Base-by-base conservation (phyloP, 768 basidiomycete genomes). In the Russula sp. region DNA sequence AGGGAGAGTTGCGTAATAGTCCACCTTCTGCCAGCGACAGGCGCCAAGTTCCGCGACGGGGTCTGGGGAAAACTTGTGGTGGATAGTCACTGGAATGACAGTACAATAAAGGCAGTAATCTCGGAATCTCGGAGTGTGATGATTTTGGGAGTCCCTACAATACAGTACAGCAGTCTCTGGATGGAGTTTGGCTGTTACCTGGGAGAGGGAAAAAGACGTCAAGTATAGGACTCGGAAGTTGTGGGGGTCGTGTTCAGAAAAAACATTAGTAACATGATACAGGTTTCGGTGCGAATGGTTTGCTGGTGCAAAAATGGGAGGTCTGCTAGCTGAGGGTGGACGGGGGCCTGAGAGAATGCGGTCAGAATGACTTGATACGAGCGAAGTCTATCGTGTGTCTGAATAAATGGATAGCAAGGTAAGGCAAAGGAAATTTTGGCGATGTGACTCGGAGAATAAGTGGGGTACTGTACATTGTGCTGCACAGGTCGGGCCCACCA, bases 1-100 rank as follows among this genome's bases (percentile, higher is more conserved):
- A 35, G 36, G 47, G 32, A 48, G 20, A 11, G 46, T 35, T 43
- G 57, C 60, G 55, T 61, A 61, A 61, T 61, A 46, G 49, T 45
- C 60, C 8, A 38, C 3, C 11, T 45, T 10, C 55, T 42, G 55
- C 25, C 54, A 36, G 60, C 42, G 58, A 54, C 50, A 45, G 49
- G 22, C 18, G 43, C 56, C 29, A 36, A 61, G 22, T 55, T 61
- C 47, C 38, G 48, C 20, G 47, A 35, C 47, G 18, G 52, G 35
- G 61, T 14, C 50, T 42, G 34, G 45, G 49, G 41, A 42, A 7
- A 42, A n/a, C n/a, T n/a, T n/a, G n/a, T n/a, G n/a, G n/a, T n/a
- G n/a, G n/a, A n/a, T n/a, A n/a, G n/a, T n/a, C n/a, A n/a, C n/a
- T n/a, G n/a, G n/a, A n/a, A n/a, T n/a, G n/a, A n/a, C n/a, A n/a